These are phyloP conservation scores for Tetracladium setigerum DNA, from an alignment of 495 filamentous ascomycete species.

Conservation along the genomic window DNA sequence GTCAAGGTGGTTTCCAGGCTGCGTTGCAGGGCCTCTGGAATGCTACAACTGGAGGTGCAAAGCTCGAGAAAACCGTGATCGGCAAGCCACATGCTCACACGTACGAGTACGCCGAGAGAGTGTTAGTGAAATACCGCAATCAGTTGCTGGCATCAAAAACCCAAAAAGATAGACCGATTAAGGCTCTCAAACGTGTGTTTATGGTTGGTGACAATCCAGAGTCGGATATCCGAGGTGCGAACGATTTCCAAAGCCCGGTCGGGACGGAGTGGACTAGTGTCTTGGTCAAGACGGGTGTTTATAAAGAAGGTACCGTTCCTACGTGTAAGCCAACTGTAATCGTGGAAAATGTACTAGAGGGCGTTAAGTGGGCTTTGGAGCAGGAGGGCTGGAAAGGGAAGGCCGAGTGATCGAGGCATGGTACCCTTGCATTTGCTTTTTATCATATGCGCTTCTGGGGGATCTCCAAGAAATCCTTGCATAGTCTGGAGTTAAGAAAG, in stretches of 20 bases:
- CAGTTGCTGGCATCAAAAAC: conserved; percentile 26
- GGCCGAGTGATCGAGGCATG: background rate
- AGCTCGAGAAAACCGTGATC: conserved; percentile 59
- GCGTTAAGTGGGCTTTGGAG: conserved; percentile 29
- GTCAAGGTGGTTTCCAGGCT: conserved; percentile 85
- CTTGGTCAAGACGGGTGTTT: conserved; percentile 82
- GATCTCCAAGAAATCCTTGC: too few relatives aligned
- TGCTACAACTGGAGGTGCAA: conserved; percentile 57
- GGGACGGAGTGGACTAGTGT: conserved; percentile 74
- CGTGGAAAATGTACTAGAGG: conserved; percentile 27
- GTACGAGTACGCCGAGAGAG: conserved; percentile 75
- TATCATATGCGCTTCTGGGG: too few relatives aligned
- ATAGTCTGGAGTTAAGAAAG: too few relatives aligned
- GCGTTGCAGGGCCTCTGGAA: conserved; percentile 73
- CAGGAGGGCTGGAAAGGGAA: conserved; percentile 16
- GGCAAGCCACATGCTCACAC: conserved; percentile 77
- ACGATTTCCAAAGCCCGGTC: conserved; percentile 54
- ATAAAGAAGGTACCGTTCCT: conserved; percentile 30
- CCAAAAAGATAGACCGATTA: conserved; percentile 20
- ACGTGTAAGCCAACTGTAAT: conserved; percentile 23
- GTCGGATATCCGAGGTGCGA: conserved; percentile 87
- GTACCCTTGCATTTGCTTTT: too few relatives aligned
- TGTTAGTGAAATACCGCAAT: conserved; percentile 53
- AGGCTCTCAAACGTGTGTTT: conserved; percentile 58
- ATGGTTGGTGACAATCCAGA: conserved; percentile 99